Evolutionary conservation across 148 eudicot genomes (phyloP), one percentile per base, ranked within the genome.

Genomic region (Spergularia marina): DNA sequence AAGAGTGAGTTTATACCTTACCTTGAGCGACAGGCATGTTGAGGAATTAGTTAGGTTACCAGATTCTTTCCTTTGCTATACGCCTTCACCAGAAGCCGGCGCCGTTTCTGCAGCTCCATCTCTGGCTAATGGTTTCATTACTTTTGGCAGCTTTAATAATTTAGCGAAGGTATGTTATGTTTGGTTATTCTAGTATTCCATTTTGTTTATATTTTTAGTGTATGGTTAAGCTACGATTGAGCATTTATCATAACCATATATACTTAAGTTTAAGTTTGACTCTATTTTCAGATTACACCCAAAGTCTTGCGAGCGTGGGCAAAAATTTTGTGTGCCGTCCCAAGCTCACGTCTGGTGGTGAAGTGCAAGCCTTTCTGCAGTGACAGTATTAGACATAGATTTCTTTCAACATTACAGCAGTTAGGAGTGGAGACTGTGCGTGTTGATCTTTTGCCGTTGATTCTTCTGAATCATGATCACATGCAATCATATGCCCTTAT

Each of bases 21-120:
- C 18, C 30, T 65, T 34, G 21, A 64, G 47, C 78, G 78, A 71
- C 90, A 95, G 98, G 89, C 91, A 92, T 75, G 94, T 95, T n/a
- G 99, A 95, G 82, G 96, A 95, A 79, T 85, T 95, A 55, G 91
- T 92, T 67, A 90, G 94, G 14, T 86, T 95, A 80, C 96, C 97
- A 34, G 80, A 88, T 44, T 86, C 93, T 77, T 95, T 95, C 71
- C 94, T 95, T 83, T 95, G 97, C 76, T 95, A 95, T 81, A 95
- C 96, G 58, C 99, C 99, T 63, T 95, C 99, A 66, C 92, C 96
- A 64, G 99, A 95, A 83, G 97, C 99, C 66, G 99, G 99, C 49
- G 80, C 92, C 20, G 84, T 87, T 47, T 81, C 82, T 80, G 87
- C 90, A 23, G 80, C 99, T 79, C 99, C 99, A 81, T 96, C 96